Conservation (phyloP, 2,329 filamentous ascomycete species). For the Neofusicoccum sp. region DNA sequence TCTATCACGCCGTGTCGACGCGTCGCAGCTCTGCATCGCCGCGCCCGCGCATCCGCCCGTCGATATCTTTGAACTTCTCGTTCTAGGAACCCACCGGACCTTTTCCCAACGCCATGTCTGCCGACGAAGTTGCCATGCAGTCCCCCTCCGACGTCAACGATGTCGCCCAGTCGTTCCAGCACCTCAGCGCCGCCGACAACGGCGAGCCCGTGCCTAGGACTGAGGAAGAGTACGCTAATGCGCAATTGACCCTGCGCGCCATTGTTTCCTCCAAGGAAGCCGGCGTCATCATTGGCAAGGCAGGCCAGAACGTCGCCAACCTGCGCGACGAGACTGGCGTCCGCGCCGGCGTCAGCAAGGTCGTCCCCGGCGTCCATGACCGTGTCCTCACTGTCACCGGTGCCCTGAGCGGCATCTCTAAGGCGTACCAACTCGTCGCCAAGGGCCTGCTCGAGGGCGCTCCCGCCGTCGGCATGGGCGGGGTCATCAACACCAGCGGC, state of each 20-base stretch:
- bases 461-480: conserved; percentile 94
- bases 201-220: conserved; percentile 82
- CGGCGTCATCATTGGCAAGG: conserved; percentile 98
- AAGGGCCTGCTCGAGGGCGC: conserved; percentile 89
- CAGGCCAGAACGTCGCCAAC: conserved; percentile 96
- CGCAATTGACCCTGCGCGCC: conserved; percentile 89
- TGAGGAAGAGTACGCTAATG: conserved; percentile 92
- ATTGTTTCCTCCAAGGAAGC: conserved; percentile 99
- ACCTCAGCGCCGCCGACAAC: conserved; percentile 51
- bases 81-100: conserved; percentile 12
- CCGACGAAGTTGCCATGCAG: conserved; percentile 37
- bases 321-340: conserved; percentile 96
- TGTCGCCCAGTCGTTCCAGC: conserved; percentile 43
- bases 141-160: conserved; percentile 34
- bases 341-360: conserved; percentile 97
- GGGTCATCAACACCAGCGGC: conserved; percentile 78
- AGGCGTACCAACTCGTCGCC: conserved; percentile 90
- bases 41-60: conserved; percentile 1
- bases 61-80: conserved; percentile 8
- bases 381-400: conserved; percentile 95
- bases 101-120: conserved; percentile 37
- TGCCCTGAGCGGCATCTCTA: conserved; percentile 80
- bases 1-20: neutral
- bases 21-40: conserved; percentile 10
- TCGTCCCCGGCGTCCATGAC: conserved; percentile 95